Conservation (phyloP, 2,329 filamentous ascomycete genomes). For the Lachnum nothofagi region DNA sequence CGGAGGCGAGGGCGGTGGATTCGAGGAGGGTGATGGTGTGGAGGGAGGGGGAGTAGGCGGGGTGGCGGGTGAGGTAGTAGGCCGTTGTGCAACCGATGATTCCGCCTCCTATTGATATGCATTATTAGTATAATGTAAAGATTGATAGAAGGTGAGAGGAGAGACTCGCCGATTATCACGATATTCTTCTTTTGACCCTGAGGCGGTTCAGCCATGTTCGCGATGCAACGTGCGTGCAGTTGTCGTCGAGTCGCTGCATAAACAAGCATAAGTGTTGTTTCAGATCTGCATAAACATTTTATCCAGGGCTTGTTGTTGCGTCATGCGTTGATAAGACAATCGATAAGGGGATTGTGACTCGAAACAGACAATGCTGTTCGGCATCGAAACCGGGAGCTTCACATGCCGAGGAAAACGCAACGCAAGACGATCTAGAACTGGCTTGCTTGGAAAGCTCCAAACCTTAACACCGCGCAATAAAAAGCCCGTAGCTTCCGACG, state of each 20-base stretch:
- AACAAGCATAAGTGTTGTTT: too few relatives aligned
- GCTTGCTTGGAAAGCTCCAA: too few relatives aligned
- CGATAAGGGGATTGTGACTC: too few relatives aligned
- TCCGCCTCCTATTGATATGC: conserved; percentile 56
- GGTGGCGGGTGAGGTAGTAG: conserved; percentile 85
- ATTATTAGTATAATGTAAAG: neutral
- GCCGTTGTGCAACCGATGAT: conserved; percentile 90
- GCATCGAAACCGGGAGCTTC: neutral
- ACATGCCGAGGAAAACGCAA: conserved; percentile 2
- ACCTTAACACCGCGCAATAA: too few relatives aligned
- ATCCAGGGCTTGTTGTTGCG: too few relatives aligned
- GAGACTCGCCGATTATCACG: conserved; percentile 30
- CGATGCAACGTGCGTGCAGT: neutral
- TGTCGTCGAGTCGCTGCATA: neutral
- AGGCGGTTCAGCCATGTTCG: conserved; percentile 16
- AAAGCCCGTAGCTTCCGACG: too few relatives aligned
- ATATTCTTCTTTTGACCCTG: conserved; percentile 29
- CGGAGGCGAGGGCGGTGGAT: conserved; percentile 78
- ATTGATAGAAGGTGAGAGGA: conserved; percentile 59
- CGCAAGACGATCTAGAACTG: conserved; percentile 11
- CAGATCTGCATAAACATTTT: too few relatives aligned
- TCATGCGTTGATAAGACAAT: too few relatives aligned
- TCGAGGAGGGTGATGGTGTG: conserved; percentile 84
- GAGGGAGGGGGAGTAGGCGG: conserved; percentile 66
- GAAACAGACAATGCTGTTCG: too few relatives aligned